A percentile compares a stretch with the other conserved stretches of the same genome.
These are phyloP conservation scores for Hordeum pubiflorum DNA, from an alignment of 202 grass and related monocot genomes.

Conservation along the genomic window DNA sequence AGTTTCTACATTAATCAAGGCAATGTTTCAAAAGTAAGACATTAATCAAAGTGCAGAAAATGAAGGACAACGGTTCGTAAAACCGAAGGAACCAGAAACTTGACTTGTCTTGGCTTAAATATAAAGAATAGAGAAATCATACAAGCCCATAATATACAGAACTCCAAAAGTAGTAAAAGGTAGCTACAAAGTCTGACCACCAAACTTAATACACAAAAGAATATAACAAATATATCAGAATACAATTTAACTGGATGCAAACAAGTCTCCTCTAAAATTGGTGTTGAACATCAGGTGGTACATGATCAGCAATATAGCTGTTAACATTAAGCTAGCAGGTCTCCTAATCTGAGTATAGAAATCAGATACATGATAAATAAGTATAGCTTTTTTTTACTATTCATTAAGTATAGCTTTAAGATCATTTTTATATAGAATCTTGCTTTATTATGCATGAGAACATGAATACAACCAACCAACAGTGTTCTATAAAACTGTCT, in stretches of 20 bases:
- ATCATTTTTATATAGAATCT: neutral
- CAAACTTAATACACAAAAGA: neutral
- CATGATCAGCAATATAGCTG: neutral
- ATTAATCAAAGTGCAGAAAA: constrained; percentile 5
- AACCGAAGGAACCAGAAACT: neutral
- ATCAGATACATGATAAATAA: neutral
- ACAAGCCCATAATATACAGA: constrained; percentile 8
- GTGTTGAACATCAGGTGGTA: neutral
- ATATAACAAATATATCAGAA: neutral
- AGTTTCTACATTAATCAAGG: constrained; percentile 68
- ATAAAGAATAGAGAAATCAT: constrained; percentile 9
- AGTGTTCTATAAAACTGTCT: neutral
- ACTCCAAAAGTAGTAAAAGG: neutral
- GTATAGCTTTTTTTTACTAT: neutral
- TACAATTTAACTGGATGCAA: neutral
- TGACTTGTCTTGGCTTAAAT: constrained; percentile 9
- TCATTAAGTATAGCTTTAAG: neutral
- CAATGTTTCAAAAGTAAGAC: neutral
- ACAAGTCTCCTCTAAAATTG: neutral
- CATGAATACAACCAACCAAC: constrained; percentile 1
- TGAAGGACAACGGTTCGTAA: constrained; percentile 1
- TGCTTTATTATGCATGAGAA: neutral
- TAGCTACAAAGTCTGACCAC: neutral
- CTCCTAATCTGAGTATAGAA: neutral
- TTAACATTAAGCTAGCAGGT: neutral